These are phyloP conservation scores for Chaetomiaceae sp. DNA, from an alignment of 2,329 filamentous ascomycete genomes.

Conservation along the genomic window DNA sequence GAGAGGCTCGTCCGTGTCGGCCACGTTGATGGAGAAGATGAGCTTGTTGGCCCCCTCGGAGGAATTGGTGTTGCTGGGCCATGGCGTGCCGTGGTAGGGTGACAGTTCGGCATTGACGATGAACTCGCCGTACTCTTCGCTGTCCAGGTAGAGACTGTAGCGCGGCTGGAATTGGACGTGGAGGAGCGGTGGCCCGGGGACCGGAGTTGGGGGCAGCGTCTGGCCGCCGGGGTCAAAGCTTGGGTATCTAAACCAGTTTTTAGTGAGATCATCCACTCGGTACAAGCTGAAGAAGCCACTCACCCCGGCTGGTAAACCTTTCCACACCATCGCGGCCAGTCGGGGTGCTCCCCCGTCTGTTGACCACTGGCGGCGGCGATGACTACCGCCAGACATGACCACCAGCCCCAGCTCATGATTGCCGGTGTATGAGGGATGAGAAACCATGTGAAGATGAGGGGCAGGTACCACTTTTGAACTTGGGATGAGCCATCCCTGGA, in stretches of 20 bases:
- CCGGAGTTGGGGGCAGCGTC: slow-evolving; percentile 33
- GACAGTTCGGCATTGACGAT: slow-evolving; percentile 42
- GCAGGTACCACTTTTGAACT: not conserved
- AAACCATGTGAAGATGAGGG: not conserved
- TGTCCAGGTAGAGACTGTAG: slow-evolving; percentile 43
- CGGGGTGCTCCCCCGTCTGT: slow-evolving; percentile 38
- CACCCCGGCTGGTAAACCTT: slow-evolving; percentile 43
- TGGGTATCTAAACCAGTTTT: slow-evolving; percentile 28
- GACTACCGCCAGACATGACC: slow-evolving; percentile 1
- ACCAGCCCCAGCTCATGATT: slow-evolving; percentile 23
- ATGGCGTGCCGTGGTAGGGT: slow-evolving; percentile 37
- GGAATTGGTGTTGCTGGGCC: slow-evolving; percentile 29
- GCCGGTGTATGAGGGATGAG: not conserved
- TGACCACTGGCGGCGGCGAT: slow-evolving; percentile 18
- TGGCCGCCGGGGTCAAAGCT: slow-evolving; percentile 44
- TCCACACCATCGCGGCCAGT: slow-evolving; percentile 45
- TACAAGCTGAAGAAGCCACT: not conserved
- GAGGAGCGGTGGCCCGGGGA: slow-evolving; percentile 34
- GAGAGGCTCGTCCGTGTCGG: slow-evolving; percentile 30
- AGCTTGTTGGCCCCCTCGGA: slow-evolving; percentile 24
- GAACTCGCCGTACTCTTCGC: slow-evolving; percentile 39
- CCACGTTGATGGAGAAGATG: slow-evolving; percentile 37
- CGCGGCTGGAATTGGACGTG: slow-evolving; percentile 43
- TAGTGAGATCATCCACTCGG: too few relatives aligned
- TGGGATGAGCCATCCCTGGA: not conserved